These are phyloP conservation scores for Sporisorium scitamineum DNA, from an alignment of 1,284 basidiomycete genomes.

Conservation along the genomic window DNA sequence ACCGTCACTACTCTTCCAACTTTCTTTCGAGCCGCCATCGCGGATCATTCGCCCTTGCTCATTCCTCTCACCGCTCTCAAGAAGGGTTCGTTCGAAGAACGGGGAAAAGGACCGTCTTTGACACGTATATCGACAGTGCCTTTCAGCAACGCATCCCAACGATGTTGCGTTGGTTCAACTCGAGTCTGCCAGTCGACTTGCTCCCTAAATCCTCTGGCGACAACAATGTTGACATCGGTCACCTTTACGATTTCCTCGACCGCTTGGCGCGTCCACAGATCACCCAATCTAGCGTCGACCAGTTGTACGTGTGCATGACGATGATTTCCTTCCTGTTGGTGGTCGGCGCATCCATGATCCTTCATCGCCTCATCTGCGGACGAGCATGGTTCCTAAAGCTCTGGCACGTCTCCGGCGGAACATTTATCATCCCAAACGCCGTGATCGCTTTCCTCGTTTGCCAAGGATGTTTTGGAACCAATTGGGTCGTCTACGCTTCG, in stretches of 20 bases:
- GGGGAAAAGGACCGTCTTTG: neutral
- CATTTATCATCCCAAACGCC: slow-evolving; percentile 37
- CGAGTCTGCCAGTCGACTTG: slow-evolving; percentile 13
- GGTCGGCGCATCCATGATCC: slow-evolving; percentile 4
- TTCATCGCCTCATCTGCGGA: slow-evolving; percentile 18
- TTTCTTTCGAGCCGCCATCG: neutral
- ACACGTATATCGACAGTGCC: neutral
- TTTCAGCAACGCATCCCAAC: neutral
- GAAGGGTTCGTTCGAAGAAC: neutral
- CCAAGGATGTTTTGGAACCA: slow-evolving; percentile 11
- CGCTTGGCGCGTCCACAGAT: slow-evolving; percentile 19
- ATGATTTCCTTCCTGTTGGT: neutral
- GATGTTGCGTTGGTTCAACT: slow-evolving; percentile 26
- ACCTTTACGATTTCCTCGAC: slow-evolving; percentile 16
- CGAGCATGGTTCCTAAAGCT: slow-evolving; percentile 39
- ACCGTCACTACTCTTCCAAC: no score
- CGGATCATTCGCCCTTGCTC: neutral
- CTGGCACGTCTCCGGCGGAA: slow-evolving; percentile 29
- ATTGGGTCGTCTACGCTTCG: slow-evolving; percentile 19
- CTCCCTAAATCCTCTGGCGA: slow-evolving; percentile 20
- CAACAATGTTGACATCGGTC: slow-evolving; percentile 7
- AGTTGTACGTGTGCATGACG: slow-evolving; percentile 14
- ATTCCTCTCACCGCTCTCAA: neutral
- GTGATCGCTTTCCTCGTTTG: slow-evolving; percentile 26
- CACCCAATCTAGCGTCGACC: slow-evolving; percentile 1